Conservation (phyloP, 805 yeast genomes). For the Blastobotrys parvus region DNA sequence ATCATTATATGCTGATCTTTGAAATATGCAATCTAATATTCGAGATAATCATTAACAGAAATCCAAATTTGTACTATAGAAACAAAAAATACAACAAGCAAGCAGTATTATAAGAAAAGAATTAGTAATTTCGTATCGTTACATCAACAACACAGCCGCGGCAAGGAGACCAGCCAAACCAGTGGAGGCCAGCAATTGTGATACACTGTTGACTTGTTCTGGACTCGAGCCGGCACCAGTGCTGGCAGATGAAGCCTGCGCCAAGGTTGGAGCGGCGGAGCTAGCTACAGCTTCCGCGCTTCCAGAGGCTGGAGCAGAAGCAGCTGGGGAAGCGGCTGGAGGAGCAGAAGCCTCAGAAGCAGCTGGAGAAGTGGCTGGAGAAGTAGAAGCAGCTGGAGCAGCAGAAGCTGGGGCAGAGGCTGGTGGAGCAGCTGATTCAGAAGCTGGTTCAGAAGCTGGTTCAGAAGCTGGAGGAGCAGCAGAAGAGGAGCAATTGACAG, state of each 20-base stretch:
- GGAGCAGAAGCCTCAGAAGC: not conserved
- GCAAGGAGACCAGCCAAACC: not conserved
- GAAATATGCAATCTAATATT: too few species aligned
- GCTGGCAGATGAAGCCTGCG: conserved; percentile 2
- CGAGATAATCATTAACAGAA: too few species aligned
- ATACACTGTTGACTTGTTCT: conserved; percentile 2
- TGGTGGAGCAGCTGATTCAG: conserved; percentile 2
- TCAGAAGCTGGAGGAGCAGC: not conserved
- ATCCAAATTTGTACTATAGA: too few species aligned
- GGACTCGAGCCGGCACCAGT: conserved; percentile 2
- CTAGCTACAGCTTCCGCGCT: conserved; percentile 1
- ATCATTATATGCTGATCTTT: too few species aligned
- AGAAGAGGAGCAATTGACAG: not conserved
- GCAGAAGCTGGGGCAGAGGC: conserved; percentile 5
- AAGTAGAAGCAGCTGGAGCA: conserved; percentile 5
- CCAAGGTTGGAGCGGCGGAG: too few species aligned
- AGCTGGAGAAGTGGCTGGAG: not conserved
- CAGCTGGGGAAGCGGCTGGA: not conserved
- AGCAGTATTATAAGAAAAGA: not conserved
- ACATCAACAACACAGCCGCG: not conserved
- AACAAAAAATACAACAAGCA: too few species aligned
- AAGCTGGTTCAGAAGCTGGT: not conserved
- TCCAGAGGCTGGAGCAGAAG: not conserved
- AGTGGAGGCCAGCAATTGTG: conserved; percentile 4
- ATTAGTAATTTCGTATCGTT: too few species aligned